These are phyloP conservation scores for Mortierella sp. DNA, from an alignment of 371 early-diverging fungal species.

Conservation along the genomic window DNA sequence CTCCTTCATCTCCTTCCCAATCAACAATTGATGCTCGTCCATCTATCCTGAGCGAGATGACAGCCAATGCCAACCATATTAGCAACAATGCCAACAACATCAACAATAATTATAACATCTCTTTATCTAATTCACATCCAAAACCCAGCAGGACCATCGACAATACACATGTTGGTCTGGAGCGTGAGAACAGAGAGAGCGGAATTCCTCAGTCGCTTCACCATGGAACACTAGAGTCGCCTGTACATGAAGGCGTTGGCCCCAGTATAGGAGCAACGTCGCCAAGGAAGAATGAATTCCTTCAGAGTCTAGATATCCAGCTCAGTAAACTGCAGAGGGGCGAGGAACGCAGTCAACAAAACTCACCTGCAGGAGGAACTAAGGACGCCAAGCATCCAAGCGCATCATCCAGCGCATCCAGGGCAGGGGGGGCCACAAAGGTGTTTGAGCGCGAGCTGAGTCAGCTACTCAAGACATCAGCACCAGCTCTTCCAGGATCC, in stretches of 20 bases:
- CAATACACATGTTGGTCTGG: not conserved
- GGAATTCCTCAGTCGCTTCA: slow-evolving; percentile 1
- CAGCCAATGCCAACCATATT: not conserved
- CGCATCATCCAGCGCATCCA: slow-evolving; percentile 7
- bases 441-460: slow-evolving; percentile 31
- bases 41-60: slow-evolving; percentile 22
- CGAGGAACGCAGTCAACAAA: slow-evolving; percentile 22
- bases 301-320: slow-evolving; percentile 40
- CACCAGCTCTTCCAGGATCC: not conserved
- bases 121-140: not conserved
- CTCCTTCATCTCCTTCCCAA: slow-evolving; percentile 49
- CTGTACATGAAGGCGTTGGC: not conserved
- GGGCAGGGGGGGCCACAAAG: slow-evolving; percentile 14
- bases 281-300: slow-evolving; percentile 26
- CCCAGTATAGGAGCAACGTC: slow-evolving; percentile 3
- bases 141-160: not conserved
- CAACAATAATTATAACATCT: not conserved
- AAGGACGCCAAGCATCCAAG: slow-evolving; percentile 13
- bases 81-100: slow-evolving; percentile 1
- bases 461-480: slow-evolving; percentile 19
- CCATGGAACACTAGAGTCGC: not conserved
- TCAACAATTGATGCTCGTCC: slow-evolving; percentile 23
- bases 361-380: not conserved
- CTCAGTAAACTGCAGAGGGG: slow-evolving; percentile 40
- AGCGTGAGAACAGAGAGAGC: not conserved